Base-by-base conservation (phyloP, 2,329 filamentous ascomycete genomes). In the Cercospora zeae-maydis region DNA sequence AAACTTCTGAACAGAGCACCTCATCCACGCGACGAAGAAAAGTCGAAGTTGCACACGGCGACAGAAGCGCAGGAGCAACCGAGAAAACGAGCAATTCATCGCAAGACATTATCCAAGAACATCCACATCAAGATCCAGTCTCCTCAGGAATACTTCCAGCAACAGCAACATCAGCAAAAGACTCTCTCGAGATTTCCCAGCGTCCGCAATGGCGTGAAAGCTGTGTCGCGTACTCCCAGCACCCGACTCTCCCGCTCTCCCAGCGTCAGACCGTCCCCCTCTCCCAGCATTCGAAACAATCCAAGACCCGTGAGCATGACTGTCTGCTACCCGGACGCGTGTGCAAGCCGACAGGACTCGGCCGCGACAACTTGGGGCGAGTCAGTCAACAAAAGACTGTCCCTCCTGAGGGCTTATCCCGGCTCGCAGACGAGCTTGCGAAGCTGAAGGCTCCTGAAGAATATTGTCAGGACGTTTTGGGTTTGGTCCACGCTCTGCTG, bases 61-160 rank as follows among this genome's bases (percentile, higher is more conserved):
- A 53, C 31, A 7, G 49, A 53, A 13, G 49, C 11, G 34, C 16
- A 57, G 34, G 24, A 57, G 19, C 34, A 52, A 37, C 42, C 36
- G 42, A 19, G 34, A 33, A 42, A 16, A 49, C 39, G 31, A 19
- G 30, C 24, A 3, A 42, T 34, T 24, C 57, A 36, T 31, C 57
- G 57, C 19, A 59, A 34, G 39, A 59, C 31, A 27, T 47, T 53
- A 7, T 59, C 45, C 16, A 59, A 52, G 47, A 59, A 21, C 37
- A 45, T 57, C 1, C 42, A 31, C n/a, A 59, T 59, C 57, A 59
- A 59, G 45, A 59, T 59, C 47, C 57, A 59, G 37, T 52, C 57
- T 4, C 57, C 57, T 2, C 57, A 59, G 11, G 45, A 59, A 5
- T 59, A 59, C 47, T 59, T 59, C 47, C 57, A 53, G 8, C 49